Evolutionary conservation across 192 early-diverging fungal genomes (phyloP).

Genomic region (Podochytrium sp.): DNA sequence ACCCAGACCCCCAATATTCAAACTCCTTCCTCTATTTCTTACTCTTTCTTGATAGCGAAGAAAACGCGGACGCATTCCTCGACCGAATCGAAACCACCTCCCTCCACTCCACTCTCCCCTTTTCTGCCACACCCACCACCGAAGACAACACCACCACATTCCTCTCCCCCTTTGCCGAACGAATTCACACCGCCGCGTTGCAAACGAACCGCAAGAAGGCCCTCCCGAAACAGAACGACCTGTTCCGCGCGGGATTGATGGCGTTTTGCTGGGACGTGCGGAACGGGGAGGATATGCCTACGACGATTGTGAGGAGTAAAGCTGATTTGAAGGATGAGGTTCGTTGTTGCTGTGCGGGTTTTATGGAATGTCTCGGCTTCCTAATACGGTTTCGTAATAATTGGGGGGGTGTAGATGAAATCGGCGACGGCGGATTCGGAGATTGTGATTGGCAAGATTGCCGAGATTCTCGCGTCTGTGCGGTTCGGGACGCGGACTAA

Average conservation of each 20-base stretch:
- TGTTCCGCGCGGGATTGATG: constrained; percentile 79
- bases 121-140: constrained; percentile 20
- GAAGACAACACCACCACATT: constrained; percentile 48
- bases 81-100: constrained; percentile 35
- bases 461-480: constrained; percentile 59
- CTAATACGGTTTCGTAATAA: neutral
- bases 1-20: neutral
- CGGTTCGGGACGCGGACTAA: constrained; percentile 43
- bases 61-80: constrained; percentile 46
- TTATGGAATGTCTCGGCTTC: too few species aligned
- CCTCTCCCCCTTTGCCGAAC: constrained; percentile 45
- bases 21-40: neutral
- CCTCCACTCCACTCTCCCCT: neutral
- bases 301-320: constrained; percentile 77
- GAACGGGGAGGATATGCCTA: constrained; percentile 62
- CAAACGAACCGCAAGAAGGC: constrained; percentile 37
- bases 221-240: constrained; percentile 60
- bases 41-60: constrained; percentile 27
- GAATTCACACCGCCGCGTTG: constrained; percentile 53
- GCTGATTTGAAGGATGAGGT: constrained; percentile 60
- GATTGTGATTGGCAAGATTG: constrained; percentile 76
- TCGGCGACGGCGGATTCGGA: constrained; percentile 47
- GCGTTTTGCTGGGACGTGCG: constrained; percentile 71
- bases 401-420: constrained; percentile 30
- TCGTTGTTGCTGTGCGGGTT: too few species aligned